Evolutionary conservation across 2,329 filamentous ascomycete species (phyloP).

Genomic region (Claviceps quebecensis): DNA sequence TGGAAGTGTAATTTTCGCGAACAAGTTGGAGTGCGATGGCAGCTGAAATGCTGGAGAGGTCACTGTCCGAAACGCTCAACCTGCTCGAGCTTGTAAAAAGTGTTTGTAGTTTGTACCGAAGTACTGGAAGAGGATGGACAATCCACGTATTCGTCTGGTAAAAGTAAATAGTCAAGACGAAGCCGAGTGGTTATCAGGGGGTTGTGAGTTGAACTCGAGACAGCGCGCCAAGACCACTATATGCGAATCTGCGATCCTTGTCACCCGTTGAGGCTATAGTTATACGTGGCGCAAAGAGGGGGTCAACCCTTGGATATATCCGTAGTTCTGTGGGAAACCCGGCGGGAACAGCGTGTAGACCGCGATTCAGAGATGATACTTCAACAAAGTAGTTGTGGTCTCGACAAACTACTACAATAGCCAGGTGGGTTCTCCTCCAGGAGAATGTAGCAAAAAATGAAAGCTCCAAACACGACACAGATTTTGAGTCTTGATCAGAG

Average conservation of each 20-base stretch:
- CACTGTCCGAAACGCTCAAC: background rate
- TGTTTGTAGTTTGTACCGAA: background rate
- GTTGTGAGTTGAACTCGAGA: background rate
- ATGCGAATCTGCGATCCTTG: background rate
- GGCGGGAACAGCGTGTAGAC: background rate
- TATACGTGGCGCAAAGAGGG: constrained; percentile 4
- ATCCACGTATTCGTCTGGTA: background rate
- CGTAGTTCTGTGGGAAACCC: background rate
- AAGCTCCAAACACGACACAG: background rate
- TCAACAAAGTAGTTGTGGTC: background rate
- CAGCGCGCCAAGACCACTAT: constrained; percentile 1
- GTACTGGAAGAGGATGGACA: background rate
- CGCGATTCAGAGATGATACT: background rate
- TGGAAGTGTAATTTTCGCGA: background rate
- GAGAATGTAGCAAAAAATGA: background rate
- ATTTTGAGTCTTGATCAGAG: background rate
- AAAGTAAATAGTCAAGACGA: background rate
- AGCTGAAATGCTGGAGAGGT: background rate
- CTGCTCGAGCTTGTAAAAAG: background rate
- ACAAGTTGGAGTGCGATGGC: background rate
- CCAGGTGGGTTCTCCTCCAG: background rate
- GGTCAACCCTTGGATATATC: background rate
- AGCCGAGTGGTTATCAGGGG: background rate
- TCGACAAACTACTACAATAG: background rate
- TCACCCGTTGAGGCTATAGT: constrained; percentile 1